Percentiles rank a stretch among this genome's conserved stretches.
Conservation (phyloP, 1,284 basidiomycete species). For the Sporisorium graminicola region DNA sequence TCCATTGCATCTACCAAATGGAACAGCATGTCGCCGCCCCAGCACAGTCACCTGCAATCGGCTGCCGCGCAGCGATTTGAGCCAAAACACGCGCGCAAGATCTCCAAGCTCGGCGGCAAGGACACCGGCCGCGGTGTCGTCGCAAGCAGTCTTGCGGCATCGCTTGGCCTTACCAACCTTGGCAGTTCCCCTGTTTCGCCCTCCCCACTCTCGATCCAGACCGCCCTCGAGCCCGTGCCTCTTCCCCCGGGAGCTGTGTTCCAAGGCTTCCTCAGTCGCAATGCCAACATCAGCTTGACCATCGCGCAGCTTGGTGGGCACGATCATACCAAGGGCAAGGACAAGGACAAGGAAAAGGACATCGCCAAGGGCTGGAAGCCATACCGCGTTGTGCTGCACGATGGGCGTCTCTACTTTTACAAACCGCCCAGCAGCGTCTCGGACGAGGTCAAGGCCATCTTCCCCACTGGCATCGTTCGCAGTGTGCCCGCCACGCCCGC, state of each 20-base stretch:
- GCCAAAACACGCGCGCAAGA: slow-evolving; percentile 44
- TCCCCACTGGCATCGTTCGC: slow-evolving; percentile 47
- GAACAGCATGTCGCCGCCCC: slow-evolving; percentile 44
- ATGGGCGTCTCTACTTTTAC: slow-evolving; percentile 64
- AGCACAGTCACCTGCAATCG: slow-evolving; percentile 24
- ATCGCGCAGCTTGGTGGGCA: slow-evolving; percentile 53
- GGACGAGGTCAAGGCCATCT: slow-evolving; percentile 64
- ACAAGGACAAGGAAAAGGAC: slow-evolving; percentile 60
- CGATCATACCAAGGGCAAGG: slow-evolving; percentile 41
- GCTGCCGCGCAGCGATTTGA: slow-evolving; percentile 13
- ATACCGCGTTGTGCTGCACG: slow-evolving; percentile 62
- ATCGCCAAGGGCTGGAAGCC: slow-evolving; percentile 68
- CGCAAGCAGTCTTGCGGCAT: slow-evolving; percentile 28
- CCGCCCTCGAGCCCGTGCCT: slow-evolving; percentile 25
- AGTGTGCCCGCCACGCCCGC: slow-evolving; percentile 19
- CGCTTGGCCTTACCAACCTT: slow-evolving; percentile 36
- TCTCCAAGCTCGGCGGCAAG: slow-evolving; percentile 48
- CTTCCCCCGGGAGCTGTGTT: slow-evolving; percentile 51
- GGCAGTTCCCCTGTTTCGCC: slow-evolving; percentile 13
- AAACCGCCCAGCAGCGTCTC: slow-evolving; percentile 61
- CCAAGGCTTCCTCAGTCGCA: slow-evolving; percentile 62
- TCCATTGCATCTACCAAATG: slow-evolving; percentile 33
- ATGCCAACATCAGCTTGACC: slow-evolving; percentile 59
- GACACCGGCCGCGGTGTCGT: slow-evolving; percentile 34
- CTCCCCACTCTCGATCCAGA: slow-evolving; percentile 12